Evolutionary conservation across 1,284 basidiomycete genomes (phyloP).

Genomic region (Naganishia sp.): DNA sequence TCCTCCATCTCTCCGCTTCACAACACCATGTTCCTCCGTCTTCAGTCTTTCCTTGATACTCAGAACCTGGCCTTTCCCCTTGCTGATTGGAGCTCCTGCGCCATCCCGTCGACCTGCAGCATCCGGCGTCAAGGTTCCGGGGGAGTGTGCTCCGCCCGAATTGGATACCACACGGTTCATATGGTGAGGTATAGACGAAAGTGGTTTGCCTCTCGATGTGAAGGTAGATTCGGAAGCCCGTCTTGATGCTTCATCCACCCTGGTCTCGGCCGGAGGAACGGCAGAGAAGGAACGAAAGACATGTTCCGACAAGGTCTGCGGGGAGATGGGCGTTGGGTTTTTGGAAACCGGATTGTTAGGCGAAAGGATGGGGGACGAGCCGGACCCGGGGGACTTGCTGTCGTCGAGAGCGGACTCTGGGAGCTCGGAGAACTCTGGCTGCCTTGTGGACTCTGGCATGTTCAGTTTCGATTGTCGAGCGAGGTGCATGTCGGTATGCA

Average conservation of each 20-base stretch:
- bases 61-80: conserved; percentile 7
- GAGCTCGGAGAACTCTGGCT: conserved; percentile 9
- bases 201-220: not conserved
- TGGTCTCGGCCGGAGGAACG: not conserved
- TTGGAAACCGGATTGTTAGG: conserved; percentile 9
- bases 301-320: conserved; percentile 18
- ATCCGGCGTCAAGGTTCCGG: conserved; percentile 5
- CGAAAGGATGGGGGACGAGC: not conserved
- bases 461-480: too few relatives aligned
- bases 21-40: conserved; percentile 59
- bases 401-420: conserved; percentile 25
- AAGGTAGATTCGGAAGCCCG: conserved; percentile 19
- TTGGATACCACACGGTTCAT: conserved; percentile 18
- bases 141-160: conserved; percentile 3
- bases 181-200: conserved; percentile 14
- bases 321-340: conserved; percentile 16
- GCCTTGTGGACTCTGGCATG: not conserved
- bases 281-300: conserved; percentile 17
- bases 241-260: not conserved
- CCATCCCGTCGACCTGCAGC: not conserved
- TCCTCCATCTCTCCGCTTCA: conserved; percentile 83
- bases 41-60: conserved; percentile 30
- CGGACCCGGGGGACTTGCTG: conserved; percentile 11
- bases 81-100: not conserved
- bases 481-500: too few relatives aligned